These are phyloP conservation scores for Phytophthora niederhauseri DNA, from an alignment of 352 stramenopile genomes.

Conservation along the genomic window DNA sequence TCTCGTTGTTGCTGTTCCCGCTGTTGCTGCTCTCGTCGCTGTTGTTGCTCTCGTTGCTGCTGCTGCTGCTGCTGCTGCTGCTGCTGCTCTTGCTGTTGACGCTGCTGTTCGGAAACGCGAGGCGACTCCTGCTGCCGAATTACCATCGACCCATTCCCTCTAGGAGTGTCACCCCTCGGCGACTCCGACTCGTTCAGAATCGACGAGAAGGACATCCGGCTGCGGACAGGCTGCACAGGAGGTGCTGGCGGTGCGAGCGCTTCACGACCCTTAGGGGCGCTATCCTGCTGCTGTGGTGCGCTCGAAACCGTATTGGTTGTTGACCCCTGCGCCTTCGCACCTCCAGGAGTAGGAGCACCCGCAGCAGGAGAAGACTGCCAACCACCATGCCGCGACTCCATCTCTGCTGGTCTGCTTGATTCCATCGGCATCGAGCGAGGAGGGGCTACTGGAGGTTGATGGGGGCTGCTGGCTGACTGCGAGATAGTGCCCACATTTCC, in stretches of 20 bases:
- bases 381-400: slow-evolving; percentile 15
- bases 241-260: slow-evolving; percentile 25
- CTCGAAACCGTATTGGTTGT: slow-evolving; percentile 4
- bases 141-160: slow-evolving; percentile 42
- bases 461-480: slow-evolving; percentile 32
- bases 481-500: slow-evolving; percentile 13
- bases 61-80: slow-evolving; percentile 25
- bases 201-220: slow-evolving; percentile 91
- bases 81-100: slow-evolving; percentile 11
- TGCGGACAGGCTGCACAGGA: slow-evolving; percentile 42
- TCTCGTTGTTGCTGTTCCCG: no score
- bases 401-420: slow-evolving; percentile 22
- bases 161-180: slow-evolving; percentile 56
- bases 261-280: slow-evolving; percentile 19
- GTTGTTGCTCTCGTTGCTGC: no score
- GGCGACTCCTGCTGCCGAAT: slow-evolving; percentile 50
- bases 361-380: slow-evolving; percentile 28
- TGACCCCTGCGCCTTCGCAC: slow-evolving; percentile 12
- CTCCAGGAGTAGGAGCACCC: slow-evolving; percentile 1
- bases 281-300: slow-evolving; percentile 4
- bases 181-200: slow-evolving; percentile 89
- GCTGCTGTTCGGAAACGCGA: slow-evolving; percentile 27
- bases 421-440: slow-evolving; percentile 38
- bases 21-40: no score
- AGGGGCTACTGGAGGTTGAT: slow-evolving; percentile 23